Conservation (phyloP, 2,329 filamentous ascomycete genomes). For the Colletotrichum salicis region DNA sequence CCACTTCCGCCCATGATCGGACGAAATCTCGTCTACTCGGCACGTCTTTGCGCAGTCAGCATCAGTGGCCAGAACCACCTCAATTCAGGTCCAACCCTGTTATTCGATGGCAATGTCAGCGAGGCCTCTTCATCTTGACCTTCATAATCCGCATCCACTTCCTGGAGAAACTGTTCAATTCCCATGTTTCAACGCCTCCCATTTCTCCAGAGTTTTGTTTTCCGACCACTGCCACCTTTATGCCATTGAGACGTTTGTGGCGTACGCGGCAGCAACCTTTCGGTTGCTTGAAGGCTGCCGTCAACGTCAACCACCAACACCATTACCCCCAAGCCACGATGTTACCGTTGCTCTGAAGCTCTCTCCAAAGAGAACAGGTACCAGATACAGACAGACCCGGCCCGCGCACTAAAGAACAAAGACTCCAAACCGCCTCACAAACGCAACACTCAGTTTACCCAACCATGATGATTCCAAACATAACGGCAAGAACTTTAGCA, state of each 20-base stretch:
- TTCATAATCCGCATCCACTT: constrained; percentile 8
- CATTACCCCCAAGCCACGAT: not conserved
- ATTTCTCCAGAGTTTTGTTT: not conserved
- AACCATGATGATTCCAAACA: not conserved
- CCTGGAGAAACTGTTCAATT: not conserved
- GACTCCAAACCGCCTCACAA: not conserved
- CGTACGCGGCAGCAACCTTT: constrained; percentile 27
- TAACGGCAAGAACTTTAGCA: not conserved
- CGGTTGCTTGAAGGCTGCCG: not conserved
- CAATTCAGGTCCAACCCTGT: constrained; percentile 12
- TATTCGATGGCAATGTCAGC: constrained; percentile 2
- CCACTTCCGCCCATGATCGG: constrained; percentile 17
- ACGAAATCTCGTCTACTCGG: not conserved
- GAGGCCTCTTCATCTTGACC: not conserved
- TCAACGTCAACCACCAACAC: not conserved
- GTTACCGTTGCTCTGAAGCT: not conserved
- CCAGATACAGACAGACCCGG: not conserved
- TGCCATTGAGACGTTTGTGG: not conserved
- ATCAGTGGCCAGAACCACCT: not conserved
- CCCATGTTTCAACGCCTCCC: constrained; percentile 3
- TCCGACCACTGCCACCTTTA: not conserved
- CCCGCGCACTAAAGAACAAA: not conserved
- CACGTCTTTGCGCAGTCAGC: constrained; percentile 22
- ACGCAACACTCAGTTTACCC: not conserved
- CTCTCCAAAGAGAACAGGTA: not conserved